Evolutionary conservation across 208 protist species (phyloP).

Genomic region (Leishmania martiniquensis): DNA sequence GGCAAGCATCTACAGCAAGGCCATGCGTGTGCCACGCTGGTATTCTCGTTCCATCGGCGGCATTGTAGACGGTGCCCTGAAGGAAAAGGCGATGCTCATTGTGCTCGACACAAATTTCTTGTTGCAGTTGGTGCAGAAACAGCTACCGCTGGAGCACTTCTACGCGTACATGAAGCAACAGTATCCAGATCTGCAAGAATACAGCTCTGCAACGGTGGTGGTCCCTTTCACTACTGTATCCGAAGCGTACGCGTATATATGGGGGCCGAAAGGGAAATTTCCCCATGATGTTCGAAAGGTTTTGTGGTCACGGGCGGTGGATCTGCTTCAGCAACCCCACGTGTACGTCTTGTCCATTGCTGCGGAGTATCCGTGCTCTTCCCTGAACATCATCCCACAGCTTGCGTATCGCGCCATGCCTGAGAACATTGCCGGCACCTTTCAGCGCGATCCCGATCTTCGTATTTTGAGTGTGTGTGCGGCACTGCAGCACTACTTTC

Average conservation of each 20-base stretch:
- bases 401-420: slow-evolving; percentile 70
- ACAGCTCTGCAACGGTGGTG: slow-evolving; percentile 41
- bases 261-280: slow-evolving; percentile 43
- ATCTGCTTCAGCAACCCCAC: slow-evolving; percentile 49
- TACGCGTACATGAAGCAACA: slow-evolving; percentile 55
- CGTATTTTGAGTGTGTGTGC: slow-evolving; percentile 83
- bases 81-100: slow-evolving; percentile 39
- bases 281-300: slow-evolving; percentile 45
- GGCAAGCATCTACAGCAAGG: slow-evolving; percentile 48
- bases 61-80: slow-evolving; percentile 43
- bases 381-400: slow-evolving; percentile 54
- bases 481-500: slow-evolving; percentile 68
- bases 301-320: slow-evolving; percentile 72
- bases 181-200: slow-evolving; percentile 42
- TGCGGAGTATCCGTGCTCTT: slow-evolving; percentile 59
- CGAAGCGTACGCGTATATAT: slow-evolving; percentile 70
- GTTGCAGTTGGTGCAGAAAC: slow-evolving; percentile 74
- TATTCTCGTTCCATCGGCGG: slow-evolving; percentile 47
- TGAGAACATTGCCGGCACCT: slow-evolving; percentile 14
- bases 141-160: slow-evolving; percentile 77
- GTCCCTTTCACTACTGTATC: slow-evolving; percentile 83
- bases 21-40: slow-evolving; percentile 48
- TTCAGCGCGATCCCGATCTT: slow-evolving; percentile 67
- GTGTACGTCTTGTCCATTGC: slow-evolving; percentile 62
- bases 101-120: slow-evolving; percentile 90